Evolutionary conservation across 176 grass and related monocot species (phyloP), one percentile per base, ranked within the genome.

Genomic region (Rhynchospora breviuscula): DNA sequence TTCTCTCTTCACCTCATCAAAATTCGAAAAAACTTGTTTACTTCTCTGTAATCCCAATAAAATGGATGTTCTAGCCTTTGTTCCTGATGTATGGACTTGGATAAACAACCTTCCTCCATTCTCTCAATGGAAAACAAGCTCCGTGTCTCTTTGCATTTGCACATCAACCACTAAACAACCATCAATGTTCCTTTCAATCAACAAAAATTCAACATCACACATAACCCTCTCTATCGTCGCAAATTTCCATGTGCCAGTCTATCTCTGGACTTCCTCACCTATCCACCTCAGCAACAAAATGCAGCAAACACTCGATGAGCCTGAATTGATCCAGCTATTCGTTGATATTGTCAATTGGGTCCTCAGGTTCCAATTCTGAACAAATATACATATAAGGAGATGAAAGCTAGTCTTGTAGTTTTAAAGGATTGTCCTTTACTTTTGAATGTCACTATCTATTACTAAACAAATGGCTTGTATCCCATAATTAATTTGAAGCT

Each of bases 231-330:
- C 91, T 66, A 89, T 95, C 79, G 88, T 83, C 67, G 88, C 93
- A 33, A 88, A 95, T 70, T 94, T 90, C 61, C 78, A 51, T 13
- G 44, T 87, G 44, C 88, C 93, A 0, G 83, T 99, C 10, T 93
- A 83, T 43, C 88, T 99, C 12, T 99, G 96, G 96, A 92, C 83
- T 6, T 99, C 93, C 15, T 89, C 77, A 44, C 88, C 93, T n/a
- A 68, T 95, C 35, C 86, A 91, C 81, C 89, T 99, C 79, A 90
- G 90, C 74, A 86, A 61, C 21, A 81, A 71, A 17, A 45, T 81
- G 13, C 86, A 99, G 6, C 61, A 72, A 66, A 86, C 85, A 79
- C 80, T 99, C 12, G 83, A 86, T 0, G 88, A 90, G 81, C 85
- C 90, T 35, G 85, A 93, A 19, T 65, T 85, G 35, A 25, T 75